phyloP scores from a whole-genome alignment of 805 yeast genomes.

The Kodamaea jinghongensis region DNA sequence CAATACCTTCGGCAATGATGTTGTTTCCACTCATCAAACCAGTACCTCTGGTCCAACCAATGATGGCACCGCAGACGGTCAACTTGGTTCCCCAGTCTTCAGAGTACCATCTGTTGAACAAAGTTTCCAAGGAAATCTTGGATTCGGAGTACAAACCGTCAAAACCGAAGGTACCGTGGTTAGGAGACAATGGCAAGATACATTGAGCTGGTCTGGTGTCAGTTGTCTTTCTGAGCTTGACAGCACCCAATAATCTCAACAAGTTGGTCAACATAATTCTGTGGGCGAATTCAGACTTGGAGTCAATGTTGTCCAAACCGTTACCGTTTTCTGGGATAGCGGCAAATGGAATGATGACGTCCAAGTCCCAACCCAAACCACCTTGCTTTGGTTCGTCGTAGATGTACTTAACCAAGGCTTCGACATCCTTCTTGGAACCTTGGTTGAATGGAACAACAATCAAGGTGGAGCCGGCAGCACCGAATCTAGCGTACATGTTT shows the following conservation, averaged over 20 bases:
- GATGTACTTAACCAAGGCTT: slow-evolving; percentile 78
- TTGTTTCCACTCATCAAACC: slow-evolving; percentile 98
- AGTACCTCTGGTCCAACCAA: slow-evolving; percentile 99
- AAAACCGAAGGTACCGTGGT: slow-evolving; percentile 98
- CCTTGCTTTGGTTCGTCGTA: slow-evolving; percentile 80
- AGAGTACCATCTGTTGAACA: slow-evolving; percentile 98
- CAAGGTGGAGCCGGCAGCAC: slow-evolving; percentile 88
- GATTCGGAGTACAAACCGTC: slow-evolving; percentile 99
- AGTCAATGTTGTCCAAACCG: slow-evolving; percentile 88
- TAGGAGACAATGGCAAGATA: slow-evolving; percentile 93
- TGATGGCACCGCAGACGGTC: slow-evolving; percentile 96
- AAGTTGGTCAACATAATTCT: slow-evolving; percentile 97
- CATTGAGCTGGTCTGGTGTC: slow-evolving; percentile 99
- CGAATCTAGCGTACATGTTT: slow-evolving; percentile 85
- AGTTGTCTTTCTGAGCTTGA: slow-evolving; percentile 77
- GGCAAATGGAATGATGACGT: slow-evolving; percentile 94
- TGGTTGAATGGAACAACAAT: slow-evolving; percentile 98
- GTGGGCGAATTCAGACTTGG: slow-evolving; percentile 96
- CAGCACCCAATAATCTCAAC: slow-evolving; percentile 86
- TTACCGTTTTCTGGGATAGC: slow-evolving; percentile 99
- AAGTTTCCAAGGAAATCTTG: slow-evolving; percentile 88
- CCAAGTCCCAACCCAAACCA: slow-evolving; percentile 97
- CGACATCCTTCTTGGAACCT: slow-evolving; percentile 93
- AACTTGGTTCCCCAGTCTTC: slow-evolving; percentile 95
- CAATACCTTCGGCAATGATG: slow-evolving; percentile 96